phyloP scores from a whole-genome alignment of 2,329 filamentous ascomycete genomes.

The Escovopsis sp. region DNA sequence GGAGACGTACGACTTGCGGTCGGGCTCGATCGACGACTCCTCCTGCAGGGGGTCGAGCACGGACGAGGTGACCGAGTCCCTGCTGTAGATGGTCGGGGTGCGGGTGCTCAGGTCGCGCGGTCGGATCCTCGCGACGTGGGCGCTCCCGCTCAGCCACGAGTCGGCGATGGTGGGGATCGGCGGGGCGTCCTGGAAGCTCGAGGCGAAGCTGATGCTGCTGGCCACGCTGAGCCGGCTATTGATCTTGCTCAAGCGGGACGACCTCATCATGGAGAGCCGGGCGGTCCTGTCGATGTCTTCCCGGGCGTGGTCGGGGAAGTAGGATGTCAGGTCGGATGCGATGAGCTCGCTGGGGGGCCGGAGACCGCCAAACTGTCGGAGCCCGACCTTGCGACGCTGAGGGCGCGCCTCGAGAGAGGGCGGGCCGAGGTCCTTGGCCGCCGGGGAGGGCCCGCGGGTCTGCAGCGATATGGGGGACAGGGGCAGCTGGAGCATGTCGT shows the following conservation, averaged over 20 bases:
- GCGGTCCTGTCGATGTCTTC: conserved; percentile 95
- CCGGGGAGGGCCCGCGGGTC: conserved; percentile 54
- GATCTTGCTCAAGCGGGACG: conserved; percentile 78
- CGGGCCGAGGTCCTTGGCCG: conserved; percentile 43
- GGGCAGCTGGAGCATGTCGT: conserved; percentile 65
- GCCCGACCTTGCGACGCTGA: conserved; percentile 35
- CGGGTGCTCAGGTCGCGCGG: conserved; percentile 35
- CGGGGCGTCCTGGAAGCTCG: conserved; percentile 81
- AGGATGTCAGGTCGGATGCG: conserved; percentile 86
- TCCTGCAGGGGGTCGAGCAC: conserved; percentile 83
- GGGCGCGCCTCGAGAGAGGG: conserved; percentile 31
- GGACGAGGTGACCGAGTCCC: conserved; percentile 80
- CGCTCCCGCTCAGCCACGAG: conserved; percentile 56
- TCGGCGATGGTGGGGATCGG: conserved; percentile 93
- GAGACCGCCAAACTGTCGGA: conserved; percentile 79
- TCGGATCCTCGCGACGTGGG: conserved; percentile 24
- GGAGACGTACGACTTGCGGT: conserved; percentile 92
- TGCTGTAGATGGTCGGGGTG: conserved; percentile 34
- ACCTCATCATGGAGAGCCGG: conserved; percentile 79
- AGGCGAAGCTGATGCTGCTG: conserved; percentile 85
- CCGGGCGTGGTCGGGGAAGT: conserved; percentile 89
- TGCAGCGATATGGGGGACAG: conserved; percentile 66
- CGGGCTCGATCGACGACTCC: conserved; percentile 73
- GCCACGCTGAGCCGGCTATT: conserved; percentile 88
- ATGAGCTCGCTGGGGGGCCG: conserved; percentile 94